A percentile compares a stretch with the other conserved stretches of the same genome.
These are phyloP conservation scores for Sideroxylon spinosum DNA, from an alignment of 179 eudicot genomes.

Conservation along the genomic window DNA sequence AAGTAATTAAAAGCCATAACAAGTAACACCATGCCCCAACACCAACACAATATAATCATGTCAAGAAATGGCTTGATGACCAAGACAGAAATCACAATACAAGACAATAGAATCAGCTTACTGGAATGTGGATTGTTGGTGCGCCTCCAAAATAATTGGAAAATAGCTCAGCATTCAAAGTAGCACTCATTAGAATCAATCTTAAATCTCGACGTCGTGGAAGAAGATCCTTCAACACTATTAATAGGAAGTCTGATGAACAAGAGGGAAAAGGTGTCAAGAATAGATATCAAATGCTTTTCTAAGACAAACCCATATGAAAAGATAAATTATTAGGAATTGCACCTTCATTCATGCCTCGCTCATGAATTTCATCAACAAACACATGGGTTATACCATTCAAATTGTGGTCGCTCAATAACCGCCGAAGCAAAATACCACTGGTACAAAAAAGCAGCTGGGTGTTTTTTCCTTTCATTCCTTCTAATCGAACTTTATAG, in stretches of 20 bases:
- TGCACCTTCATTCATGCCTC: conserved; percentile 99
- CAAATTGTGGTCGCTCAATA: conserved; percentile 88
- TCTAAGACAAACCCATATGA: conserved; percentile 6
- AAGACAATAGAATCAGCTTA: conserved; percentile 27
- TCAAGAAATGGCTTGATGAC: background rate
- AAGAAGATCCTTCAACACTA: conserved; percentile 97
- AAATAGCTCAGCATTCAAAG: conserved; percentile 92
- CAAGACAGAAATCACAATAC: background rate
- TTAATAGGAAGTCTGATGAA: conserved; percentile 80
- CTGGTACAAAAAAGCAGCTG: conserved; percentile 99
- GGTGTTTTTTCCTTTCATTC: conserved; percentile 96
- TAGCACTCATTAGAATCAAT: conserved; percentile 97
- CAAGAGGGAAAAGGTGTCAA: conserved; percentile 2
- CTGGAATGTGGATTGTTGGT: conserved; percentile 93
- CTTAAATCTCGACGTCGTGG: conserved; percentile 93
- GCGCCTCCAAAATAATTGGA: conserved; percentile 83
- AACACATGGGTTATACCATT: conserved; percentile 93
- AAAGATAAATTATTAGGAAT: conserved; percentile 5
- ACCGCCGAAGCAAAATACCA: conserved; percentile 92
- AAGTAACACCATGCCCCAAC: background rate
- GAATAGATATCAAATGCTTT: background rate
- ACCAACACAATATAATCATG: background rate
- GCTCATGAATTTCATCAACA: conserved; percentile 99
- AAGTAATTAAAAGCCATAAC: background rate
- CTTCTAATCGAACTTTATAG: conserved; percentile 97